These are phyloP conservation scores for Elaphomyces granulatus DNA, from an alignment of 495 filamentous ascomycete genomes.

Conservation along the genomic window DNA sequence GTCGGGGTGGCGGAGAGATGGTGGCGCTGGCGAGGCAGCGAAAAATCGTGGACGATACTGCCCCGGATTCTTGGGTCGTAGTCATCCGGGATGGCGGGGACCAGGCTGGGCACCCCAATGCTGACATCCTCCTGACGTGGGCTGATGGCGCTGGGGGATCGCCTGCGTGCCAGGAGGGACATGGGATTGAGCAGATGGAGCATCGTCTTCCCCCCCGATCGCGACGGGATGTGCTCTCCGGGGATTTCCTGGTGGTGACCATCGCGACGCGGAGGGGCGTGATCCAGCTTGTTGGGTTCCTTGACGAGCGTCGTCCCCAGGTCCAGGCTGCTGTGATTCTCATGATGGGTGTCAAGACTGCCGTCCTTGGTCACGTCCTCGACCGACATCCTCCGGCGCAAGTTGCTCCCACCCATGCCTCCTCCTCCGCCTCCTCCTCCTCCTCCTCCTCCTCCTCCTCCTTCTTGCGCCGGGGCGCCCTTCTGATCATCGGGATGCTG, in stretches of 20 bases:
- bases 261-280: slow-evolving; percentile 10
- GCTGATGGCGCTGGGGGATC: slow-evolving; percentile 36
- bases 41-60: slow-evolving; percentile 81
- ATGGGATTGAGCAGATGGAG: slow-evolving; percentile 57
- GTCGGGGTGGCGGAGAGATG: too few species aligned
- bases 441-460: too few species aligned
- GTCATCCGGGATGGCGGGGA: slow-evolving; percentile 50
- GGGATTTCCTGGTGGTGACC: slow-evolving; percentile 17
- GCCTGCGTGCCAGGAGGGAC: slow-evolving; percentile 44
- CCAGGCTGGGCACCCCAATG: slow-evolving; percentile 30
- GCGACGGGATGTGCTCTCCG: slow-evolving; percentile 22
- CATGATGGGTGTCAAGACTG: too few species aligned
- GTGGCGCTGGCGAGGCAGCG: slow-evolving; percentile 58
- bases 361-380: too few species aligned
- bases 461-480: neutral
- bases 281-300: slow-evolving; percentile 17
- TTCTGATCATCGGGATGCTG: slow-evolving; percentile 1
- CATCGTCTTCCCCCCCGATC: slow-evolving; percentile 42
- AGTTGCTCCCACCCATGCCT: slow-evolving; percentile 10
- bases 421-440: too few species aligned
- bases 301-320: too few species aligned
- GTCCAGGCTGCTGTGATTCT: too few species aligned
- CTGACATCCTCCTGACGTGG: slow-evolving; percentile 34
- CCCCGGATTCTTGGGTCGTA: slow-evolving; percentile 80
- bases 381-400: slow-evolving; percentile 23